These are phyloP conservation scores for Hypoxylon sp. DNA, from an alignment of 2,329 filamentous ascomycete genomes.

Conservation along the genomic window DNA sequence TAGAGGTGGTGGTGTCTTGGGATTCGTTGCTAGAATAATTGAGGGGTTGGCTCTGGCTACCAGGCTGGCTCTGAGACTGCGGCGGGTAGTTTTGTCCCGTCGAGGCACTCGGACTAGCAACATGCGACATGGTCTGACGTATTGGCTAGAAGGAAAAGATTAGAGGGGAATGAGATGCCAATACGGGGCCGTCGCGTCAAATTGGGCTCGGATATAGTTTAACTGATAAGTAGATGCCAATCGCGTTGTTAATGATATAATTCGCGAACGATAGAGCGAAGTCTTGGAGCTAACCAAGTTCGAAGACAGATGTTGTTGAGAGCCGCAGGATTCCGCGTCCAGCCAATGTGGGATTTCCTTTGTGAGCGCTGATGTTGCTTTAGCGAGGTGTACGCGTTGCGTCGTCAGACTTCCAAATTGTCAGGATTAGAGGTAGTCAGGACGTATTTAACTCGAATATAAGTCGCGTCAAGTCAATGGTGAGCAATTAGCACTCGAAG, in stretches of 20 bases:
- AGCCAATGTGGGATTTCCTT: constrained; percentile 24
- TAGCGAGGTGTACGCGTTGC: constrained; percentile 42
- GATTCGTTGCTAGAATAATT: constrained; percentile 60
- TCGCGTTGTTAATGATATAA: constrained; percentile 25
- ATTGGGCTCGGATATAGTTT: constrained; percentile 20
- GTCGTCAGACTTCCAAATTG: constrained; percentile 31
- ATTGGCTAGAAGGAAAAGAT: constrained; percentile 10
- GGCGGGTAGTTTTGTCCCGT: constrained; percentile 28
- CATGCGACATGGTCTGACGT: constrained; percentile 42
- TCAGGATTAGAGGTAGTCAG: constrained; percentile 17
- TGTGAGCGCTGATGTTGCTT: constrained; percentile 28
- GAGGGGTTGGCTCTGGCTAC: constrained; percentile 47
- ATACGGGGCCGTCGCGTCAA: constrained; percentile 38
- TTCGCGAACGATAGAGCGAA: constrained; percentile 20
- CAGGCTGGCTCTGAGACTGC: constrained; percentile 35
- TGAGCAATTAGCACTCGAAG: constrained; percentile 22
- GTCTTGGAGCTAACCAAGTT: constrained; percentile 24
- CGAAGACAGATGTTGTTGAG: constrained; percentile 15
- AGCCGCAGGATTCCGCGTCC: constrained; percentile 23
- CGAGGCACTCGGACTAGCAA: constrained; percentile 12
- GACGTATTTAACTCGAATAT: constrained; percentile 14
- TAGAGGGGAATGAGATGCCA: constrained; percentile 6
- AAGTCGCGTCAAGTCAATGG: constrained; percentile 25
- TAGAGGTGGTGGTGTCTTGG: constrained; percentile 61
- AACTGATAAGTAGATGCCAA: constrained; percentile 17